phyloP scores from a whole-genome alignment of 179 eudicot genomes.

The Gypsophila paniculata region DNA sequence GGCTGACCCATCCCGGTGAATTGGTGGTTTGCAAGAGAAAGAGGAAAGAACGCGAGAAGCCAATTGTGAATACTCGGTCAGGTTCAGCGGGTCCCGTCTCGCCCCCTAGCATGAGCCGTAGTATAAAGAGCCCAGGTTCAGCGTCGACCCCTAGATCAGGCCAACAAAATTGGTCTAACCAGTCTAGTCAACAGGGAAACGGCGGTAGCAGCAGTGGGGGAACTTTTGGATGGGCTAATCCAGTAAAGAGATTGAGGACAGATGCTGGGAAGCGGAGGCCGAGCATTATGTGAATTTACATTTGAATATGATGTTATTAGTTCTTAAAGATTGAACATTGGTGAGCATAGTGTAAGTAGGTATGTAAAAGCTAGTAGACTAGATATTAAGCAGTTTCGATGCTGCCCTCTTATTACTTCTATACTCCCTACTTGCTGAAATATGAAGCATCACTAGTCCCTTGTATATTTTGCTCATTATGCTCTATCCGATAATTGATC shows the following conservation, averaged over 20 bases:
- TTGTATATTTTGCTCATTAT: conserved; percentile 20
- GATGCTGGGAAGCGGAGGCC: conserved; percentile 81
- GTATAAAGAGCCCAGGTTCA: conserved; percentile 58
- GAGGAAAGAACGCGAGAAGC: conserved; percentile 88
- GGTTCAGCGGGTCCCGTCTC: conserved; percentile 78
- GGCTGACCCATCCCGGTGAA: conserved; percentile 80
- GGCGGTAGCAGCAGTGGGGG: conserved; percentile 47
- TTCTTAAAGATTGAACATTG: background rate
- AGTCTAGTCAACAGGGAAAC: conserved; percentile 43
- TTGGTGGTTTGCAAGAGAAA: conserved; percentile 88
- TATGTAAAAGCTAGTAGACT: conserved; percentile 30
- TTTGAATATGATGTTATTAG: conserved; percentile 19
- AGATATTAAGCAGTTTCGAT: background rate
- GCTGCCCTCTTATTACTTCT: conserved; percentile 7
- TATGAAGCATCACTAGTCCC: conserved; percentile 22
- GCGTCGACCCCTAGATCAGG: conserved; percentile 36
- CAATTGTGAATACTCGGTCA: conserved; percentile 43
- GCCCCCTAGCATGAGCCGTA: conserved; percentile 58
- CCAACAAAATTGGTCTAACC: conserved; percentile 49
- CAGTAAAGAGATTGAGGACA: conserved; percentile 86
- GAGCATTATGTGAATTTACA: conserved; percentile 51
- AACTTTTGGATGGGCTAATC: conserved; percentile 83
- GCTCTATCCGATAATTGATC: background rate
- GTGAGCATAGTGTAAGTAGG: conserved; percentile 27
- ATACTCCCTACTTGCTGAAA: conserved; percentile 8